Evolutionary conservation across 2,329 filamentous ascomycete genomes (phyloP), one percentile per base, ranked within the genome.

Genomic region (Bipolaris bicolor): DNA sequence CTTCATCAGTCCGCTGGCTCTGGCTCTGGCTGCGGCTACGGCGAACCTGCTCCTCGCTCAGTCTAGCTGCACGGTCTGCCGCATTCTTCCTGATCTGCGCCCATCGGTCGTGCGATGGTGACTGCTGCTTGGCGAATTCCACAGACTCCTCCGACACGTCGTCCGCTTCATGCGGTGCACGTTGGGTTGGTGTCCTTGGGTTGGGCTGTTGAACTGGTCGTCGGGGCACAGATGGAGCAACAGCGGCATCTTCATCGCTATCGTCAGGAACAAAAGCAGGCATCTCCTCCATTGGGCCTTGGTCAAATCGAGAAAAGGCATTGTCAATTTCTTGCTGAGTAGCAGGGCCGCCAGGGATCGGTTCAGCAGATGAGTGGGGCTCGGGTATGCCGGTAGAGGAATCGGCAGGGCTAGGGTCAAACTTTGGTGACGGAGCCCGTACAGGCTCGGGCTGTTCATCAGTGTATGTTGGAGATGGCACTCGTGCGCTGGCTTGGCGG

Each of bases 71-170:
- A 58, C 92, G 86, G 60, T 95, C 90, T 3, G 92, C 92, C 10
- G 95, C 95, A 69, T 97, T 97, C 82, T 93, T 94, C 64, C 93
- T 87, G 65, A 98, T 97, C 77, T 96, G 92, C 0, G 94, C 94
- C 95, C 95, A 99, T 52, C 94, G 88, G 73, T 97, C 93, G 63
- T 90, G 83, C 31, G 70, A 66, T 18, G 69, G 76, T 34, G 70
- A 74, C 11, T 80, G 79, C 45, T 71, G 71, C 44, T 61, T 69
- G 4, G 59, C 61, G 24, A 73, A 52, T n/a, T 80, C 78, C 33
- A 79, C 68, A 3, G 78, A 80, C 11, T 76, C 70, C 52, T 80
- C 78, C 1, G 79, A 81, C 1, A 73, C 68, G 49, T 75, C 72
- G 33, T 78, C 77, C 29, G 64, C 61, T 5, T 63, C 44, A 4